Base-by-base conservation (phyloP, 176 grass and related monocot species). In the Oryza glaberrima region DNA sequence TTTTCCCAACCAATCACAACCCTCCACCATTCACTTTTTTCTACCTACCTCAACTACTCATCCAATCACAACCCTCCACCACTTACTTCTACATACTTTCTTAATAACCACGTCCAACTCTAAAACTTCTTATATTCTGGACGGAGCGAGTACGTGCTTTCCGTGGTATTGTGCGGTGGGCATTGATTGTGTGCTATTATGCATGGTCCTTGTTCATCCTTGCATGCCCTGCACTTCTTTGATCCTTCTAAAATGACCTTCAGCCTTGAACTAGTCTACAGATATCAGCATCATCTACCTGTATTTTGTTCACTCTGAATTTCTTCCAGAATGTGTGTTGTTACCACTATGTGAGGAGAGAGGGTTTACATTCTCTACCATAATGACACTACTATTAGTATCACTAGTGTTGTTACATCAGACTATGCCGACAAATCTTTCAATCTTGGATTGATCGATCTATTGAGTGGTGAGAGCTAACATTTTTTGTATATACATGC, bases 81-180 rank as follows among this genome's bases (percentile, higher is more conserved):
- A 26, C 26, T 26, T 0, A 26, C 0, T 26, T 26, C 1, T 26
- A 26, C 26, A 1, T 26, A 26, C 0, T 26, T 26, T 26, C 0
- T 26, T 26, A 26, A 26, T 26, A 26, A 26, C 1, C 26, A 1
- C 1, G 26, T 26, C 26, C 0, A 26, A 26, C 1, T 26, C 26
- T 26, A 26, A 26, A 26, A 26, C 26, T 26, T 26, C 26, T 26
- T 26, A 26, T 26, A 26, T 26, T 26, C 26, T 26, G 26, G 1
- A 26, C 26, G 26, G 26, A 26, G 26, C 26, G 26, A 26, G 26
- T 26, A 58, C 54, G 3, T n/a, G 54, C 19, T 58, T 17, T 58
- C 52, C 78, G 47, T 69, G 69, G 80, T 47, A 40, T 64, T 46
- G 64, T n/a, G 75, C 75, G 80, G 69, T 70, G 70, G 80, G 70